phyloP scores from a whole-genome alignment of 1,139 yeast genomes.

The Suhomyces ambrosiae region DNA sequence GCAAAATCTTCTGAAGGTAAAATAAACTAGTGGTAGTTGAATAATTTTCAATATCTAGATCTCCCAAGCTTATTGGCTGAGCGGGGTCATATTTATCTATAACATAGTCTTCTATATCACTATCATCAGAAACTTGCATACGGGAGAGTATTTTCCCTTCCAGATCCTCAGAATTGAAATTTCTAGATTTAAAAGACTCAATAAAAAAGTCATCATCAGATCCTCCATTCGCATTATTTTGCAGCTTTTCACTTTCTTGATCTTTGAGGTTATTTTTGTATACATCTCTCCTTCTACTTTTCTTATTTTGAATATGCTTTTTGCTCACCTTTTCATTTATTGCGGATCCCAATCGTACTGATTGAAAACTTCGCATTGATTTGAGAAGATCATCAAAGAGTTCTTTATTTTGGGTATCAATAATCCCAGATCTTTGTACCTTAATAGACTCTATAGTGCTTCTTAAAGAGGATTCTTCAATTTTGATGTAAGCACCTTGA shows the following conservation, averaged over 20 bases:
- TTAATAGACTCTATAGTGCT: conserved; percentile 14
- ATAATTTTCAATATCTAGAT: background rate
- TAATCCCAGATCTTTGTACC: conserved; percentile 17
- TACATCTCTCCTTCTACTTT: too few species aligned
- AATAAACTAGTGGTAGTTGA: conserved; percentile 1
- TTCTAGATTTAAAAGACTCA: conserved; percentile 14
- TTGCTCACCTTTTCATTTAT: too few species aligned
- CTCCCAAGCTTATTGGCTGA: background rate
- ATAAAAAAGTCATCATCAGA: conserved; percentile 14
- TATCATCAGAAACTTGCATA: conserved; percentile 41
- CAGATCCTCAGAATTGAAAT: conserved; percentile 1
- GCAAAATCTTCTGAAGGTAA: conserved; percentile 20
- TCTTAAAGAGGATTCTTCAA: conserved; percentile 2
- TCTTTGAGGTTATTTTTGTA: background rate
- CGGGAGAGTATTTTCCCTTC: conserved; percentile 16
- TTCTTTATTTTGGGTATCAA: conserved; percentile 15
- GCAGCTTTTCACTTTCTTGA: background rate
- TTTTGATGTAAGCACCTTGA: background rate
- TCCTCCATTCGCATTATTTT: background rate
- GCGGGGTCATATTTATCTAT: too few species aligned
- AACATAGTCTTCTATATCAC: conserved; percentile 21
- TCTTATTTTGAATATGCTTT: too few species aligned
- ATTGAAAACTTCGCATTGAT: conserved; percentile 15
- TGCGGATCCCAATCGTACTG: too few species aligned
- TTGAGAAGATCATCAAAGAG: conserved; percentile 18